These are phyloP conservation scores for Miscanthus sacchariflorus DNA, from an alignment of 202 grass and related monocot species.

Conservation along the genomic window DNA sequence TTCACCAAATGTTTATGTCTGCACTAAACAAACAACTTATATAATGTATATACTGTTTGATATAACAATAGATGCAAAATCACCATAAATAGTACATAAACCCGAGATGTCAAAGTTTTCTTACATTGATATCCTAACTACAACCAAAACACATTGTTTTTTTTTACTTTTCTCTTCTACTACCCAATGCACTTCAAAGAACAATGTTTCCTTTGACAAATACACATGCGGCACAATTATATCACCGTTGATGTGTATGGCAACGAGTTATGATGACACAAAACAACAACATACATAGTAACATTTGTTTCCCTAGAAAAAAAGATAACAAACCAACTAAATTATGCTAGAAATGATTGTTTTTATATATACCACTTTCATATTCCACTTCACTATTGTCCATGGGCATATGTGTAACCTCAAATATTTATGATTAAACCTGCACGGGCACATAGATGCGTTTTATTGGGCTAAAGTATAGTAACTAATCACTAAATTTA, in stretches of 20 bases:
- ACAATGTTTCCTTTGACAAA: background rate
- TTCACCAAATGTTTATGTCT: background rate
- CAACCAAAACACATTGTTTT: background rate
- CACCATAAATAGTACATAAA: background rate
- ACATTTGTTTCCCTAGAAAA: background rate
- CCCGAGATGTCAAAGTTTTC: background rate
- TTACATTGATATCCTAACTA: background rate
- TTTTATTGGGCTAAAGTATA: background rate
- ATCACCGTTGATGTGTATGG: background rate
- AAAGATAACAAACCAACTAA: background rate
- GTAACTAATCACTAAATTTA: background rate
- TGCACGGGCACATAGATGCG: background rate
- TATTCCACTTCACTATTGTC: background rate
- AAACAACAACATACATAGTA: background rate
- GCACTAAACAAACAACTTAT: background rate
- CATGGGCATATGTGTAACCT: background rate
- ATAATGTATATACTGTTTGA: background rate
- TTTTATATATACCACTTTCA: background rate
- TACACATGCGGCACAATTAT: background rate
- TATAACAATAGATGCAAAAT: background rate
- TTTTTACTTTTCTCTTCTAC: background rate
- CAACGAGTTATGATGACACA: background rate
- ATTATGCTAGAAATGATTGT: background rate
- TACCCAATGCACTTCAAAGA: background rate
- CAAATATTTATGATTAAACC: background rate